Evolutionary conservation across 768 basidiomycete species (phyloP), one percentile per base, ranked within the genome.

Genomic region (Kondoa malvinella): DNA sequence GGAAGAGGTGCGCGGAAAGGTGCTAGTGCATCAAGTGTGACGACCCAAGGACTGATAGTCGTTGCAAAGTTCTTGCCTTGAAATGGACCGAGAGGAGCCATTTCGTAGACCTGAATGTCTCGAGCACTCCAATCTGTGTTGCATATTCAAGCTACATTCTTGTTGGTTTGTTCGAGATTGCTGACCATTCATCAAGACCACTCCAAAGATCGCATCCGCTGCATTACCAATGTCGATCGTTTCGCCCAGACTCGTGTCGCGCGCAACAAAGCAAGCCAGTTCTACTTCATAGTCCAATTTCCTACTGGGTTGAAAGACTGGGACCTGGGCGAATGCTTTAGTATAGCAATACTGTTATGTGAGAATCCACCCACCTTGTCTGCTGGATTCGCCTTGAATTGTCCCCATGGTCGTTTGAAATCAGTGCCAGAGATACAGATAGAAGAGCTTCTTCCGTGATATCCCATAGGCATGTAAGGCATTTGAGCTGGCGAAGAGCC

Each of bases 51-150:
- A 16, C 61, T 59, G 17, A 73, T 64, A 15, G 69, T 73, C 30
- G 70, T 72, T 2, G 57, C 68, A 62, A 73, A 73, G 34, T 70
- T 70, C 67, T 73, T 73, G 63, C 72, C 72, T 34, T 73, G 72
- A 66, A 73, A 73, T 17, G 72, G 72, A 0, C 72, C 72, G 3
- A 73, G 69, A 1, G 72, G 72, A 17, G 69, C 64, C 69, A 72
- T 72, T 50, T 73, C 72, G 58, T 66, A 70, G 2, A 56, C 67
- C 34, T 73, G 72, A 32, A 70, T 65, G 32, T 73, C 72, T 25
- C 68, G 64, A n/a, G 66, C 56, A 4, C 64, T 66, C 72, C 72
- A 73, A 64, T 73, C 71, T 57, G 68, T 72, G 31, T 68, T 64
- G 29, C 70, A 59, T 34, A 69, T 56, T 64, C 64, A 70, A 61